These are phyloP conservation scores for Fraxinus quadrangulata DNA, from an alignment of 257 asterid species.

Conservation along the genomic window DNA sequence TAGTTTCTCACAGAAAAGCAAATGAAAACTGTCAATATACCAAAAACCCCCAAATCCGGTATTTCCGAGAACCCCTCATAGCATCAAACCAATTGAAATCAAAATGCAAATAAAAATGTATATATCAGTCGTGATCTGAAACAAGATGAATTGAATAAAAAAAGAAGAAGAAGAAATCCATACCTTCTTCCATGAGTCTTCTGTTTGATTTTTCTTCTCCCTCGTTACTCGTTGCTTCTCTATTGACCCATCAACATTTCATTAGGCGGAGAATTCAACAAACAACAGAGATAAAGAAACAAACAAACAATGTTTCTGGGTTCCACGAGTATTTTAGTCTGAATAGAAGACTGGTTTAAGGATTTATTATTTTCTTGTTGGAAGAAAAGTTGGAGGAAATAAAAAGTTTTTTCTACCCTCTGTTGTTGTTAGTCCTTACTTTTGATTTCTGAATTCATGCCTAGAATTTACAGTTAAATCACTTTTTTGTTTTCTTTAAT, in stretches of 20 bases:
- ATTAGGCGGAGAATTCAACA: slow-evolving; percentile 39
- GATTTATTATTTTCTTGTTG: background rate
- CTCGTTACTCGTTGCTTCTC: slow-evolving; percentile 18
- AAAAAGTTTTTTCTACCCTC: slow-evolving; percentile 13
- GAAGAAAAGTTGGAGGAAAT: slow-evolving; percentile 4
- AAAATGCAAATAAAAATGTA: slow-evolving; percentile 4
- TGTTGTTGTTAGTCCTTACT: background rate
- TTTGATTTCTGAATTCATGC: slow-evolving; percentile 23
- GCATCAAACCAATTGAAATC: slow-evolving; percentile 21
- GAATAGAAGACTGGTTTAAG: slow-evolving; percentile 19
- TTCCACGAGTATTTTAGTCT: slow-evolving; percentile 28
- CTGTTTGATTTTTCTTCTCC: slow-evolving; percentile 8
- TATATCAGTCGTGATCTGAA: slow-evolving; percentile 26
- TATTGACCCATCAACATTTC: slow-evolving; percentile 31
- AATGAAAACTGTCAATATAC: slow-evolving; percentile 12
- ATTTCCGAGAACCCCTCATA: background rate
- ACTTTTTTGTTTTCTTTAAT: slow-evolving; percentile 9
- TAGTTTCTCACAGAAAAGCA: slow-evolving; percentile 5
- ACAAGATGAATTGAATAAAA: background rate
- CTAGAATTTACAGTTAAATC: slow-evolving; percentile 8
- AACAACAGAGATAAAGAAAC: slow-evolving; percentile 33
- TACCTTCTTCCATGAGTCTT: slow-evolving; percentile 43
- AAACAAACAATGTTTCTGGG: slow-evolving; percentile 19
- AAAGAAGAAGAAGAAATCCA: slow-evolving; percentile 1
- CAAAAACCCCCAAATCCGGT: slow-evolving; percentile 23